Base-by-base conservation (phyloP, 2,329 filamentous ascomycete species). In the Raffaelea ambrosiae region DNA sequence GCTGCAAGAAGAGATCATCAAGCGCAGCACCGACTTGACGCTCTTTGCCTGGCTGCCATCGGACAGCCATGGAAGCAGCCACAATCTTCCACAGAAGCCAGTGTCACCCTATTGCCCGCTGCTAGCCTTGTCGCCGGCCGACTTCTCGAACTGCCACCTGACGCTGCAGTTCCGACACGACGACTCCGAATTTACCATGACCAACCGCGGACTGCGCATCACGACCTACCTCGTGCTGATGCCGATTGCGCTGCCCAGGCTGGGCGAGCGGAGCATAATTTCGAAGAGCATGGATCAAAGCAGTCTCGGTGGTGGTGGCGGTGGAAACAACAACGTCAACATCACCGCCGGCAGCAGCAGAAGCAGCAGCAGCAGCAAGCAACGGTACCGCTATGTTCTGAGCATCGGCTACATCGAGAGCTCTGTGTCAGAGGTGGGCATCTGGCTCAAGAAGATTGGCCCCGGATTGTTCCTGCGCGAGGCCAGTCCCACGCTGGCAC, bases 1-100 rank as follows among this genome's bases (percentile, higher is more conserved):
- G 3, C 48, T 56, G 26, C 53, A 54, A 23, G 44, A 53, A n/a
- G 49, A 50, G 21, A 55, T 56, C 5, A 18, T 50, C 14, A 43
- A 49, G 19, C 22, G 21, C 2, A 43, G 20, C 2, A 49, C 47
- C 0, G 50, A 55, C 46, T 35, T 54, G 11, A 49, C 50, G 1
- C 21, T 51, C 21, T 45, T 55, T 23, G 51, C 49, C 18, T 50
- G 51, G 48, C 20, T 44, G 45, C 42, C 47, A 29, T 7, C 7
- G 7, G 26, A 13, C 26, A 13, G 26, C 7, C 7, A 29, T 29
- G 26, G 13, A 13, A 29, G 26, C 26, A 29, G 26, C n/a, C n/a
- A n/a, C n/a, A n/a, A n/a, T n/a, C n/a, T n/a, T n/a, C n/a, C n/a
- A n/a, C n/a, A n/a, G n/a, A n/a, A n/a, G n/a, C n/a, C n/a, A n/a